Base-by-base conservation (phyloP, 352 stramenopile species). In the Phytophthora fragariae region DNA sequence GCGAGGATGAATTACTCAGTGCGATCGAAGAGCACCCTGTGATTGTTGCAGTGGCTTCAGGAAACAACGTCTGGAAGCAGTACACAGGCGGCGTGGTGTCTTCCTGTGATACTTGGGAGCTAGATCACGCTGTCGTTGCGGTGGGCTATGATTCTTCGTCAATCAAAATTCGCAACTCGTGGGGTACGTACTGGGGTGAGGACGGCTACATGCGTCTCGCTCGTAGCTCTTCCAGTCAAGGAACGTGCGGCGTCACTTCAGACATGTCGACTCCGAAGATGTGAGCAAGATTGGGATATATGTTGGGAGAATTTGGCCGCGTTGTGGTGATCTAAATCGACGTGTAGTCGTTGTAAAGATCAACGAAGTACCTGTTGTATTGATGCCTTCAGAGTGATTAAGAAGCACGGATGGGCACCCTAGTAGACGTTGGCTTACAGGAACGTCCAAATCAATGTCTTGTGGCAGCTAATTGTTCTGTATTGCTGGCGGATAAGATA, bases 91-190 rank as follows among this genome's bases (percentile, higher is more conserved):
- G 98, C 12, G 94, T 99, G 4, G 68, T 99, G 37, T 84, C 71
- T 55, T 81, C 66, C 6, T 89, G 81, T 46, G 88, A 85, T 69
- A 92, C 91, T 50, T 85, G 82, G 33, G 82, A 95, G 39, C 91
- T 99, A 50, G 98, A 99, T 73, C 98, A 99, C 76, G 98, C 97
- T 46, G 97, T 99, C 9, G 85, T 99, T 53, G 93, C 91, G 0
- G 97, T 99, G 17, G 97, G 98, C 11, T 99, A 99, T 82, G 93
- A 96, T 68, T 81, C 80, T 11, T 86, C 82, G 3, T 82, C 83
- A 12, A 98, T 95, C 88, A 99, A 98, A 79, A 91, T 99, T 31
- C 98, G 97, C 68, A 99, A 99, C 82, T 98, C 97, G 47, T 99
- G 97, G 98, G 98, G 97, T 15, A 69, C 59, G 2, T 63, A 73